These are phyloP conservation scores for Ophiostoma tasmaniense DNA, from an alignment of 2,329 filamentous ascomycete species.

Conservation along the genomic window DNA sequence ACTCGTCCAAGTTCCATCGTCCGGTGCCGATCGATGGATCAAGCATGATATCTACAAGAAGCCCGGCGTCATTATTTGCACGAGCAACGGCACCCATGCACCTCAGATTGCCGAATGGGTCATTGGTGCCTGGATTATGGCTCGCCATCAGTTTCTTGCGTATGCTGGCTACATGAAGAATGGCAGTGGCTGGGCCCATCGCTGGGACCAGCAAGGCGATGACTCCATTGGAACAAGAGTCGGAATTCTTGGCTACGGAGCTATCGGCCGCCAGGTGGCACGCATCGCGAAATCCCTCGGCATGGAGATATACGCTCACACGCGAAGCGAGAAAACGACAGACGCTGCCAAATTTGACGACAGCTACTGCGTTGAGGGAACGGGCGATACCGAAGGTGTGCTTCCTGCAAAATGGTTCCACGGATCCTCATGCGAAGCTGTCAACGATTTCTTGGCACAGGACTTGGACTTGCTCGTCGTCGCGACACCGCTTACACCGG, in stretches of 20 bases:
- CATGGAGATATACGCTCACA: slow-evolving; percentile 67
- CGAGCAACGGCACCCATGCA: slow-evolving; percentile 50
- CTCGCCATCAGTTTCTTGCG: neutral
- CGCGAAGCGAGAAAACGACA: slow-evolving; percentile 58
- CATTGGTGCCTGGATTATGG: slow-evolving; percentile 31
- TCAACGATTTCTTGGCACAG: slow-evolving; percentile 42
- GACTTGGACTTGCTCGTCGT: slow-evolving; percentile 46
- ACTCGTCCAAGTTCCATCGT: slow-evolving; percentile 46
- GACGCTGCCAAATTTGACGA: slow-evolving; percentile 54
- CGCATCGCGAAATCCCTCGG: slow-evolving; percentile 56
- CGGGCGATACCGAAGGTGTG: slow-evolving; percentile 44
- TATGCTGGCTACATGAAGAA: neutral
- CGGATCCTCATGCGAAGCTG: slow-evolving; percentile 34
- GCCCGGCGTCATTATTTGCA: slow-evolving; percentile 41
- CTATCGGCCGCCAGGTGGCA: slow-evolving; percentile 45
- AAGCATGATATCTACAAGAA: slow-evolving; percentile 40
- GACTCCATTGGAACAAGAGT: slow-evolving; percentile 42
- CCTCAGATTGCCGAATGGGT: slow-evolving; percentile 52
- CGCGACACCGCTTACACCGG: slow-evolving; percentile 41
- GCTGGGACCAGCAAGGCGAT: slow-evolving; percentile 26
- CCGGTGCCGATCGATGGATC: slow-evolving; percentile 44
- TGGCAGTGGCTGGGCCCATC: slow-evolving; percentile 35
- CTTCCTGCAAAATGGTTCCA: slow-evolving; percentile 44
- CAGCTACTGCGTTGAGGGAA: slow-evolving; percentile 60
- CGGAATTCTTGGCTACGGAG: slow-evolving; percentile 48